A percentile compares a stretch with the other conserved stretches of the same genome.
These are phyloP conservation scores for Calycina marina DNA, from an alignment of 2,329 filamentous ascomycete genomes.

Conservation along the genomic window DNA sequence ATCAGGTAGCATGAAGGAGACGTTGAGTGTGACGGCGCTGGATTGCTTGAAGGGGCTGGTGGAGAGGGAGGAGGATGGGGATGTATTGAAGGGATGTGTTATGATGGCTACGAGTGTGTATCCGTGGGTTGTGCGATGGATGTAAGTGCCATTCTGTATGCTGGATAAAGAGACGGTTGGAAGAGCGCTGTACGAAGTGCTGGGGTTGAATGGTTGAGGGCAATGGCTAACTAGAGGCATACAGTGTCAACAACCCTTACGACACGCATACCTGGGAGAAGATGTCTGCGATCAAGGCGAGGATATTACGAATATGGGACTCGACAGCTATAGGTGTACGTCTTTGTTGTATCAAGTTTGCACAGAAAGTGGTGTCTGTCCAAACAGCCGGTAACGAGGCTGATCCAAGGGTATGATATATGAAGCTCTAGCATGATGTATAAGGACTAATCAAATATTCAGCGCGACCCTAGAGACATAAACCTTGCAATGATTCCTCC, in stretches of 20 bases:
- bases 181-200: too few relatives aligned
- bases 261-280: slow-evolving; percentile 74
- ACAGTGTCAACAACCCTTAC: slow-evolving; percentile 73
- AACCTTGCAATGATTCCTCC: slow-evolving; percentile 75
- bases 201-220: too few relatives aligned
- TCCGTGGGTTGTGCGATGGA: slow-evolving; percentile 80
- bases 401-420: slow-evolving; percentile 75
- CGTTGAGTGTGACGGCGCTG: slow-evolving; percentile 61
- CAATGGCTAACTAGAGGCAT: too few relatives aligned
- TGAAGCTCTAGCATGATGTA: too few relatives aligned
- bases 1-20: slow-evolving; percentile 63
- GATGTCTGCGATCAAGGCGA: slow-evolving; percentile 78
- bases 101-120: slow-evolving; percentile 89
- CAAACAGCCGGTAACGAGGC: slow-evolving; percentile 73
- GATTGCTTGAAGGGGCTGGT: slow-evolving; percentile 59
- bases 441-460: too few relatives aligned
- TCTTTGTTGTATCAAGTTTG: slow-evolving; percentile 95
- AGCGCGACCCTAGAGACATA: slow-evolving; percentile 68
- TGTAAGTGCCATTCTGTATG: slow-evolving; percentile 62
- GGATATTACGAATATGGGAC: slow-evolving; percentile 82
- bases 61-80: slow-evolving; percentile 59
- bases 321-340: slow-evolving; percentile 58
- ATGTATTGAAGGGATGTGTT: slow-evolving; percentile 73
- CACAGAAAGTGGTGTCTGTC: slow-evolving; percentile 80
- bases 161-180: too few relatives aligned